Evolutionary conservation across 176 grass and related monocot species (phyloP), one percentile per base, ranked within the genome.

Genomic region (Elaeis guineensis): DNA sequence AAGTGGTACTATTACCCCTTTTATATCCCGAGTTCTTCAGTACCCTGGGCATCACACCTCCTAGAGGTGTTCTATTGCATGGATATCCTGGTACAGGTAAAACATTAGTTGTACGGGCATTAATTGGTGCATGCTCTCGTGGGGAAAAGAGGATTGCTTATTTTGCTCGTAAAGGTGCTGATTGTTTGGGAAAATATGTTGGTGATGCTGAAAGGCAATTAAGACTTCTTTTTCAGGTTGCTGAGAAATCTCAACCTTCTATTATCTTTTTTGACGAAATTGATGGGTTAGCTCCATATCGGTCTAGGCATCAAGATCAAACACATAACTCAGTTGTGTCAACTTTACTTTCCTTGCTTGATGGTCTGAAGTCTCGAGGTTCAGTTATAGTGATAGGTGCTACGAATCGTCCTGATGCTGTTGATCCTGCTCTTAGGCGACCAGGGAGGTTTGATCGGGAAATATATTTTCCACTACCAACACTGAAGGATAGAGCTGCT

Each of bases 211-310:
- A 97, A 73, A 72, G 93, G 71, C 93, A 97, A 77, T 74, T 92
- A 77, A 89, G 93, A 69, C 83, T 97, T 74, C 81, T 97, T 69
- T 97, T 97, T 55, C 87, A 97, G 70, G 87, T 97, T 39, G 93
- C 93, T 72, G 87, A 97, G 80, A 90, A 75, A 85, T 97, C 81
- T 25, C 87, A 97, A 59, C 93, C 93, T 25, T 97, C 87, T 59
- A 92, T 97, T 52, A 97, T 97, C 44, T 97, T 97, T 85, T 92
- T 97, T 82, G 93, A 97, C 76, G 93, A 97, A 65, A 97, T 91
- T 66, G 93, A 97, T 72, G 93, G 93, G 59, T 80, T 97, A 64
- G 93, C 87, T 22, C 87, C 93, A 70, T 89, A 72, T 58, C 83
- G 93, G 76, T 91, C 84, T 50, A 85, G 87, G 66, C 69, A 63